phyloP scores from a whole-genome alignment of 2,329 filamentous ascomycete species.

The Penicillium oxalicum region DNA sequence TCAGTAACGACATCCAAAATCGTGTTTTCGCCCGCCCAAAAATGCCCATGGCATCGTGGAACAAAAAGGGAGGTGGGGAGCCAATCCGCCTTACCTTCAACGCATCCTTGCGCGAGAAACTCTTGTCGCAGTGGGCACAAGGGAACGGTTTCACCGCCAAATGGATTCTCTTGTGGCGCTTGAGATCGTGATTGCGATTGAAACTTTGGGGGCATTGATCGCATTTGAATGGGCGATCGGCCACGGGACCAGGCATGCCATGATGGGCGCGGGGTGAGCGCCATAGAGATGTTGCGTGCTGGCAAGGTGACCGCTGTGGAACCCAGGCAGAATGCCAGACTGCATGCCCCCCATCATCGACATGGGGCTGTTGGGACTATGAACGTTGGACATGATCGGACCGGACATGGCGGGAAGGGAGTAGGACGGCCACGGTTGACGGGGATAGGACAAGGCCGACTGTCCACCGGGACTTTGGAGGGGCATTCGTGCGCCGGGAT shows the following conservation, averaged over 20 bases:
- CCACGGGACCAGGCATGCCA: constrained; percentile 50
- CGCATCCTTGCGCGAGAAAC: constrained; percentile 93
- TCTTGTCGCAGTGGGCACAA: constrained; percentile 87
- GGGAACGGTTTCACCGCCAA: constrained; percentile 93
- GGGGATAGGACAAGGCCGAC: constrained; percentile 31
- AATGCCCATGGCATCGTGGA: too few species aligned
- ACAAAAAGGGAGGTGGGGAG: too few species aligned
- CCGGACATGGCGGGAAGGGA: constrained; percentile 58
- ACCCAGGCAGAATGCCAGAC: constrained; percentile 51
- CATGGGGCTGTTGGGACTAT: constrained; percentile 66
- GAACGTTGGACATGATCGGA: constrained; percentile 71
- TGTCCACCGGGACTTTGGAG: constrained; percentile 46
- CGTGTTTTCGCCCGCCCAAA: not conserved
- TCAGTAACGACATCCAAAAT: not conserved
- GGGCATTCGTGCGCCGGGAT: constrained; percentile 48
- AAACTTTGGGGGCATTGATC: constrained; percentile 89
- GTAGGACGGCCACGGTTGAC: constrained; percentile 47
- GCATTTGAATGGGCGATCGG: constrained; percentile 90
- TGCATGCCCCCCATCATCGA: constrained; percentile 60
- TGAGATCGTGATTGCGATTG: constrained; percentile 92
- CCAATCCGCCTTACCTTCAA: constrained; percentile 66
- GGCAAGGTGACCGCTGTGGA: constrained; percentile 56
- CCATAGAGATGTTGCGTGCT: constrained; percentile 57
- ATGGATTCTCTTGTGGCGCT: constrained; percentile 93
- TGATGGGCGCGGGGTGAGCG: constrained; percentile 51